A percentile compares a stretch with the other conserved stretches of the same genome.
phyloP scores from a whole-genome alignment of 2,329 filamentous ascomycete genomes.

The Fusarium mexicanum region DNA sequence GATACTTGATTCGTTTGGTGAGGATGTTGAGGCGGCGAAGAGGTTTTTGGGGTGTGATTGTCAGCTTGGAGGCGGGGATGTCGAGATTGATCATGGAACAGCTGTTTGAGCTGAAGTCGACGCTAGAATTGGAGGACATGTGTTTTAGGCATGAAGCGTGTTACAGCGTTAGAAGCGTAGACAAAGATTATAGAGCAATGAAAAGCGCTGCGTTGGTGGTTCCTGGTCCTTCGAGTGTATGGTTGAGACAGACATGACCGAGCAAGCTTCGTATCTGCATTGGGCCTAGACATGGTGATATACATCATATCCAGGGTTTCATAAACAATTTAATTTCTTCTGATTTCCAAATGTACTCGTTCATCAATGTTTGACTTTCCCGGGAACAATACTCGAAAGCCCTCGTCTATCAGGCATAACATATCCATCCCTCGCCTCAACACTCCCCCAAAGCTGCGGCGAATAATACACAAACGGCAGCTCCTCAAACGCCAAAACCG shows the following conservation, averaged over 20 bases:
- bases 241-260: not conserved
- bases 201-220: not conserved
- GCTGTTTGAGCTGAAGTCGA: constrained; percentile 1
- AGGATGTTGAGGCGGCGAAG: constrained; percentile 63
- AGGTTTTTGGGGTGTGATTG: constrained; percentile 73
- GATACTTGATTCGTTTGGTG: constrained; percentile 55
- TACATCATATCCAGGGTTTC: too few species aligned
- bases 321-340: fast-evolving
- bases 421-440: constrained; percentile 36
- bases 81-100: constrained; percentile 23
- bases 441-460: constrained; percentile 41
- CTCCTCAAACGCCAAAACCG: constrained; percentile 41
- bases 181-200: not conserved
- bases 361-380: not conserved
- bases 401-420: constrained; percentile 39
- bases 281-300: not conserved
- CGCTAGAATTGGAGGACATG: not conserved
- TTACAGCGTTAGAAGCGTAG: not conserved
- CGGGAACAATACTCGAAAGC: constrained; percentile 26
- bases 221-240: not conserved
- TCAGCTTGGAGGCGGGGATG: constrained; percentile 7
- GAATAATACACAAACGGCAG: constrained; percentile 44
- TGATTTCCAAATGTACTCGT: fast-evolving
- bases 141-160: not conserved
- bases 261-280: not conserved